Conservation (phyloP, 768 basidiomycete genomes). For the Rhizopogon salebrosus region DNA sequence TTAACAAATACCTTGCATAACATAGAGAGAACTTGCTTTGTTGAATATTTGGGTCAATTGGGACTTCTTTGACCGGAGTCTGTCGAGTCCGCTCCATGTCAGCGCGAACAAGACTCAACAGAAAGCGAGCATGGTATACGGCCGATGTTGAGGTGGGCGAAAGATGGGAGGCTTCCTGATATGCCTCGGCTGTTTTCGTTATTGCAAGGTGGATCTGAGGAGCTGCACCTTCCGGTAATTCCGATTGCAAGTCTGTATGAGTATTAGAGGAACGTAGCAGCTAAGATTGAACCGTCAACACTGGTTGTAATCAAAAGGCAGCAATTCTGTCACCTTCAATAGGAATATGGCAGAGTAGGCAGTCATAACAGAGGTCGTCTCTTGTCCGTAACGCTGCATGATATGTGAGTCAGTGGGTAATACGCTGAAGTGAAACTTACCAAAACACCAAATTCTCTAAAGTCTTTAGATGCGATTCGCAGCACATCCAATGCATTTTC, state of each 20-base stretch:
- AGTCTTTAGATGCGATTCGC: conserved; percentile 68
- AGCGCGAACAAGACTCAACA: conserved; percentile 61
- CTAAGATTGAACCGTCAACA: conserved; percentile 31
- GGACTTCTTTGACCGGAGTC: conserved; percentile 32
- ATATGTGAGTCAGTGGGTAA: conserved; percentile 5
- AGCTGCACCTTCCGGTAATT: conserved; percentile 56
- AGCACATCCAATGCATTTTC: conserved; percentile 69
- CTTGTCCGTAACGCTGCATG: conserved; percentile 74
- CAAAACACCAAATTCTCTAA: conserved; percentile 68
- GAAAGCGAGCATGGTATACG: conserved; percentile 76
- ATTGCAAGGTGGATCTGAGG: conserved; percentile 65
- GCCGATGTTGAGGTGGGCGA: conserved; percentile 60
- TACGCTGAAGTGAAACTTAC: conserved; percentile 33
- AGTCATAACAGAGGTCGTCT: conserved; percentile 80
- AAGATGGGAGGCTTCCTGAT: conserved; percentile 62
- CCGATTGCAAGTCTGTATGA: conserved; percentile 49
- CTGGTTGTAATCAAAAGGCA: neutral
- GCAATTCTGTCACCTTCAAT: conserved; percentile 48
- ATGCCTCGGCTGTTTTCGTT: conserved; percentile 69
- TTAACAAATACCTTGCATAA: conserved; percentile 3
- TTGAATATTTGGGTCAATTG: conserved; percentile 54
- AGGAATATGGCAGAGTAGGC: conserved; percentile 82
- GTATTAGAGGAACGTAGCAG: conserved; percentile 64
- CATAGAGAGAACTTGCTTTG: conserved; percentile 35
- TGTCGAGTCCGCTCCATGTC: conserved; percentile 55